A percentile compares a stretch with the other conserved stretches of the same genome.
Evolutionary conservation across 768 basidiomycete species (phyloP).

Genomic region (Trametes cinnabarina): DNA sequence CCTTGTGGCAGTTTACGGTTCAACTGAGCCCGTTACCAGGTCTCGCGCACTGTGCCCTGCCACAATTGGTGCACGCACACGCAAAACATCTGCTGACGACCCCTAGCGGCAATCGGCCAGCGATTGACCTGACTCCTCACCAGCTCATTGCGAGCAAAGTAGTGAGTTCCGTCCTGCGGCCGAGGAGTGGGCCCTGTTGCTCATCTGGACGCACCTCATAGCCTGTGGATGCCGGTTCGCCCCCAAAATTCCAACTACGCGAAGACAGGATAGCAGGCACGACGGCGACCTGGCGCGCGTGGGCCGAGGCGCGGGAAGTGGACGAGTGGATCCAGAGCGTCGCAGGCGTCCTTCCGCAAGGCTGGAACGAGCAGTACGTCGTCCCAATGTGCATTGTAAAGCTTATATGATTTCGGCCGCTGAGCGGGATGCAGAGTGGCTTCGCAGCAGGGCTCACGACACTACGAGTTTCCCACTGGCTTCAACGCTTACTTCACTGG

Average conservation of each 20-base stretch:
- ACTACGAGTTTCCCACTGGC: slow-evolving; percentile 96
- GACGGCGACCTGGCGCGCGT: slow-evolving; percentile 77
- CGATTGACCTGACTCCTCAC: slow-evolving; percentile 75
- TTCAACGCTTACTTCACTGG: slow-evolving; percentile 78
- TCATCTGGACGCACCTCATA: slow-evolving; percentile 26
- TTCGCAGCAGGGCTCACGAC: slow-evolving; percentile 52
- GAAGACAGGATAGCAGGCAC: slow-evolving; percentile 72
- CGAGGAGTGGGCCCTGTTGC: too few species aligned
- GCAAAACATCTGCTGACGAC: slow-evolving; percentile 64
- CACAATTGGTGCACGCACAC: slow-evolving; percentile 78
- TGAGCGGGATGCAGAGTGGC: slow-evolving; percentile 49
- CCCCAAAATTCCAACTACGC: slow-evolving; percentile 67
- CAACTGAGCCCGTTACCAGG: slow-evolving; percentile 44
- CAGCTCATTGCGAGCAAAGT: slow-evolving; percentile 85
- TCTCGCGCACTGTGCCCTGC: slow-evolving; percentile 70
- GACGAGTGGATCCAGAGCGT: slow-evolving; percentile 94
- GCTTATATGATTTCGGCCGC: not conserved
- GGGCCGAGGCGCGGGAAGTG: slow-evolving; percentile 79
- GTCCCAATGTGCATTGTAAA: not conserved
- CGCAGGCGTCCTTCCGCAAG: slow-evolving; percentile 79
- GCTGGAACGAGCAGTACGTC: slow-evolving; percentile 85
- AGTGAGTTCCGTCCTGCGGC: slow-evolving; percentile 35
- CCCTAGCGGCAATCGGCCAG: slow-evolving; percentile 47
- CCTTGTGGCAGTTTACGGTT: not conserved
- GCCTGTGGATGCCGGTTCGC: slow-evolving; percentile 69